Evolutionary conservation across 139 green algal species (phyloP).

Genomic region (Nannochloris sp.): DNA sequence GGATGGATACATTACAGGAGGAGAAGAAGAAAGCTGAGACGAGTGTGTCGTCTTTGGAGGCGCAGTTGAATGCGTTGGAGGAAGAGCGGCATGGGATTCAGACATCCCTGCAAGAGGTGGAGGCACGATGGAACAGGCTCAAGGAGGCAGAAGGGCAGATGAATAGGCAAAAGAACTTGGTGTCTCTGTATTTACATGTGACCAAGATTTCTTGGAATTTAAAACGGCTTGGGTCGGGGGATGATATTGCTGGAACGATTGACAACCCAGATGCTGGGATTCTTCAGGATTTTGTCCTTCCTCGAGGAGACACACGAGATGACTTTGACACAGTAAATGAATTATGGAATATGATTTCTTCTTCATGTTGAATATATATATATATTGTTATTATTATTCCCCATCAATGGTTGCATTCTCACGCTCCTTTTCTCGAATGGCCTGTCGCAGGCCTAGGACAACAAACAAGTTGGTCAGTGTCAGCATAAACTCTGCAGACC

Average conservation of each 20-base stretch:
- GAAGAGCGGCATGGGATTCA: constrained; percentile 7
- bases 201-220: constrained; percentile 45
- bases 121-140: constrained; percentile 8
- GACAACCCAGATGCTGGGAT: constrained; percentile 8
- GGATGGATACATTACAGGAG: neutral
- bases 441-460: constrained; percentile 45
- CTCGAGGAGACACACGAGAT: neutral
- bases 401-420: neutral
- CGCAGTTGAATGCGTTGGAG: constrained; percentile 15
- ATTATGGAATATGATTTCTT: constrained; percentile 27
- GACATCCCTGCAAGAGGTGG: constrained; percentile 2
- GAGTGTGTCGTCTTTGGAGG: constrained; percentile 11
- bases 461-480: constrained; percentile 96
- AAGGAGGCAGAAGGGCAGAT: constrained; percentile 16
- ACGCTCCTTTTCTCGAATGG: constrained; percentile 34
- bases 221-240: constrained; percentile 11
- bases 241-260: constrained; percentile 33
- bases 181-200: constrained; percentile 54
- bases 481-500: constrained; percentile 84
- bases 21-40: neutral
- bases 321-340: constrained; percentile 16
- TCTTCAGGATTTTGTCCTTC: constrained; percentile 23
- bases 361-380: neutral
- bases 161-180: constrained; percentile 33
- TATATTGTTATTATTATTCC: too few species aligned